Evolutionary conservation across 2,329 filamentous ascomycete genomes (phyloP), one percentile per base, ranked within the genome.

Genomic region (Colletotrichum scovillei): DNA sequence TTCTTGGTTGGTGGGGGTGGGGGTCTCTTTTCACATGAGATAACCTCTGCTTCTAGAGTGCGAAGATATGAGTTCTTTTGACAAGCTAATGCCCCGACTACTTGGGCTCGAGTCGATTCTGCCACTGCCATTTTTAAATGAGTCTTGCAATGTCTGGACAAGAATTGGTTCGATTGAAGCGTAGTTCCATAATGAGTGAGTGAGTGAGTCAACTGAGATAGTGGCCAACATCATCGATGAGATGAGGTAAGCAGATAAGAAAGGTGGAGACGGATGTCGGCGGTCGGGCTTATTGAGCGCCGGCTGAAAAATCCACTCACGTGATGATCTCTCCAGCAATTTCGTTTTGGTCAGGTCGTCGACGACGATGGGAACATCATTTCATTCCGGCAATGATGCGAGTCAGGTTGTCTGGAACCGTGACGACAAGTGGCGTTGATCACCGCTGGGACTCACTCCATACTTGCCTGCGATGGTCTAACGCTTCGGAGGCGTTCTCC

Each of bases 51-150:
- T 0, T 80, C 79, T 1, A 81, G 70, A 0, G 64, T 76, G 7
- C 67, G 75, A 2, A 76, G 76, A 9, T 80, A 81, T 0, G 80
- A 80, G 22, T 80, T 62, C 0, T 65, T 67, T 53, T 81, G 80
- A 4, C 80, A 81, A 2, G 77, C 76, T 8, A 81, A 63, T 0
- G 78, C 79, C 1, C 80, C 80, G 5, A 81, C 79, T 5, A 74
- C 72, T 5, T 64, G 64, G 1, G 59, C 55, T 35, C 67, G 55
- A 9, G 22, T 63, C 35, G 70, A 30, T n/a, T 73, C 70, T 14
- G 70, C 62, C 4, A 70, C 60, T 11, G 70, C 67, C 70, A 73
- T 73, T 42, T 28, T 56, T 19, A 1, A 12, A 12, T 9, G 22
- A 5, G 19, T 53, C 1, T 19, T 35, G 12, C n/a, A 14, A n/a